Percentiles rank a stretch among this genome's conserved stretches.
phyloP scores from a whole-genome alignment of 331 rosid genomes.

The Phaseolus coccineus region DNA sequence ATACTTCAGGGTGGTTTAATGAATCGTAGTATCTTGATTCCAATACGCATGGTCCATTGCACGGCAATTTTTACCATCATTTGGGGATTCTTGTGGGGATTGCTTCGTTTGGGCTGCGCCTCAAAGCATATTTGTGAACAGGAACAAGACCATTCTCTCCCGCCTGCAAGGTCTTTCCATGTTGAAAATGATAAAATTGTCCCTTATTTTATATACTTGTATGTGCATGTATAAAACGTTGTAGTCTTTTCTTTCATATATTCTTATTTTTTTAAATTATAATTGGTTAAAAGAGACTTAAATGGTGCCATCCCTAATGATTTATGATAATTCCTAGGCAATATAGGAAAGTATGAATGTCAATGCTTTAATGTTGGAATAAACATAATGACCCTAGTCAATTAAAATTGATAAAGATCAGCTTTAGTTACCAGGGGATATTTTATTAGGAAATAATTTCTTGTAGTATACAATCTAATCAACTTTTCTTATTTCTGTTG shows the following conservation, averaged over 20 bases:
- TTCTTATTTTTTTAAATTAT: not conserved
- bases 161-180: not conserved
- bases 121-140: not conserved
- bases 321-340: constrained; percentile 18
- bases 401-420: constrained; percentile 10
- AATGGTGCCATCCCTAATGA: not conserved
- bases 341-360: not conserved
- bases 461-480: not conserved
- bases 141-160: not conserved
- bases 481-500: constrained; percentile 22
- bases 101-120: not conserved
- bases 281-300: not conserved
- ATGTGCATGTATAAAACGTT: not conserved
- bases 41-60: not conserved
- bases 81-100: not conserved
- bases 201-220: not conserved
- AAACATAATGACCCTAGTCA: constrained; percentile 11
- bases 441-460: not conserved
- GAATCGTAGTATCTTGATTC: constrained; percentile 1
- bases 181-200: not conserved
- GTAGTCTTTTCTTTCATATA: not conserved
- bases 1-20: constrained; percentile 15
- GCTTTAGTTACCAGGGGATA: constrained; percentile 19
- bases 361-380: not conserved
- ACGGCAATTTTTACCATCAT: not conserved